Conservation (phyloP, 2,329 filamentous ascomycete species). For the Aspergillus novoparasiticus region DNA sequence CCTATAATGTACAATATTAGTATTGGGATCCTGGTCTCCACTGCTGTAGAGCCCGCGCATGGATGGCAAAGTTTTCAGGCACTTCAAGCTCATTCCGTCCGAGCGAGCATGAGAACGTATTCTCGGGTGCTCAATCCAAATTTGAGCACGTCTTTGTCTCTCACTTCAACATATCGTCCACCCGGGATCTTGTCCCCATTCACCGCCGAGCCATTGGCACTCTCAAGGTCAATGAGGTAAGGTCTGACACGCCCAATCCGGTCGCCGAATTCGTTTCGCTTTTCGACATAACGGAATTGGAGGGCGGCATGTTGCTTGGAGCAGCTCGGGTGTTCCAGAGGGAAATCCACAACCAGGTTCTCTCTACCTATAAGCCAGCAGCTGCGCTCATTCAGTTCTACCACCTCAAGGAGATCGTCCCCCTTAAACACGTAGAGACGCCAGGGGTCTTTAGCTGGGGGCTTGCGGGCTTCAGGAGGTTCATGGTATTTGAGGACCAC, state of each 20-base stretch:
- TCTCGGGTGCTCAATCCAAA: conserved; percentile 89
- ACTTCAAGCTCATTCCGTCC: conserved; percentile 25
- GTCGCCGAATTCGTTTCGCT: conserved; percentile 84
- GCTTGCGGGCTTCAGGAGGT: conserved; percentile 87
- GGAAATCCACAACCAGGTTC: conserved; percentile 75
- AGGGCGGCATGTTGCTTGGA: conserved; percentile 96
- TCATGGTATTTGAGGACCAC: conserved; percentile 95
- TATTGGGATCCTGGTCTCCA: background rate
- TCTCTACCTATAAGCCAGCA: conserved; percentile 93
- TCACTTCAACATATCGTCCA: conserved; percentile 81
- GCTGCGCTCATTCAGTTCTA: conserved; percentile 73
- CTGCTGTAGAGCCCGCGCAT: background rate
- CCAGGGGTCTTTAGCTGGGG: conserved; percentile 77
- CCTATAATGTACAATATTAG: conserved; percentile 12
- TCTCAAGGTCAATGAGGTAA: conserved; percentile 92
- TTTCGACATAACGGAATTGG: conserved; percentile 85
- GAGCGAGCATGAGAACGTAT: conserved; percentile 88
- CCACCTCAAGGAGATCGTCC: conserved; percentile 74
- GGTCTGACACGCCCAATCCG: conserved; percentile 77
- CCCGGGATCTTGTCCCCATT: conserved; percentile 74
- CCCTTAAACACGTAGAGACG: conserved; percentile 92
- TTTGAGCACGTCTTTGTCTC: conserved; percentile 83
- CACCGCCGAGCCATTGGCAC: conserved; percentile 83
- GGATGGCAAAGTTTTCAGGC: background rate
- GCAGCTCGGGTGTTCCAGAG: conserved; percentile 85